Base-by-base conservation (phyloP, 2,329 filamentous ascomycete genomes). In the Huntiella bhutanensis region DNA sequence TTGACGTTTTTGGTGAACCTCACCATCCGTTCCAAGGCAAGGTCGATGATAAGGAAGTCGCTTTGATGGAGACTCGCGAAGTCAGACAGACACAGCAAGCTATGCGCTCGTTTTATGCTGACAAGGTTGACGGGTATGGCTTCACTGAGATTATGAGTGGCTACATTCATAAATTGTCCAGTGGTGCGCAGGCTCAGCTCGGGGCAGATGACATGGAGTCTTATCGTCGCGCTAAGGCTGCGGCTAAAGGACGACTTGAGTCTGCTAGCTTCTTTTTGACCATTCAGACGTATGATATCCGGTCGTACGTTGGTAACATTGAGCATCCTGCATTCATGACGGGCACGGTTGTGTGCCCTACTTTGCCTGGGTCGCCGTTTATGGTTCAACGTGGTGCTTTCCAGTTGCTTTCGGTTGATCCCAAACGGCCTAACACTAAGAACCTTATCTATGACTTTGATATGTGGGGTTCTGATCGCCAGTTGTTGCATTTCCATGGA, bases 111-210 rank as follows among this genome's bases (percentile, higher is more conserved):
- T 71, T 69, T 4, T 60, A 59, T 22, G 60, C 60, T 2, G 53
- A 66, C 43, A 62, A 67, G 32, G 64, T 66, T 7, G 60, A 60
- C 38, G 71, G 73, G 0, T 66, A 77, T 46, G 70, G 69, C 17
- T 80, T 80, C 54, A 71, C 71, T 0, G 75, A 80, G 56, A 68
- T 77, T 48, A 77, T 80, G 73, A 66, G 69, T 5, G 76, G 76
- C 7, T 72, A 70, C 52, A 64, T 81, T 19, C 70, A 75, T 52
- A 56, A 60, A 41, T 68, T 69, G 53, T 55, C 62, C 46, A 63
- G 65, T 35, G 19, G n/a, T 41, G 22, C 40, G 8, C 55, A 58
- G 7, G 33, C 43, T 8, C 59, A 58, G 22, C 55, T 68, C 36
- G 55, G 55, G 4, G 61, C 63, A 7, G 66, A 71, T 52, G 62